Base-by-base conservation (phyloP, 2,329 filamentous ascomycete genomes). In the Myriosclerotinia duriaeana region DNA sequence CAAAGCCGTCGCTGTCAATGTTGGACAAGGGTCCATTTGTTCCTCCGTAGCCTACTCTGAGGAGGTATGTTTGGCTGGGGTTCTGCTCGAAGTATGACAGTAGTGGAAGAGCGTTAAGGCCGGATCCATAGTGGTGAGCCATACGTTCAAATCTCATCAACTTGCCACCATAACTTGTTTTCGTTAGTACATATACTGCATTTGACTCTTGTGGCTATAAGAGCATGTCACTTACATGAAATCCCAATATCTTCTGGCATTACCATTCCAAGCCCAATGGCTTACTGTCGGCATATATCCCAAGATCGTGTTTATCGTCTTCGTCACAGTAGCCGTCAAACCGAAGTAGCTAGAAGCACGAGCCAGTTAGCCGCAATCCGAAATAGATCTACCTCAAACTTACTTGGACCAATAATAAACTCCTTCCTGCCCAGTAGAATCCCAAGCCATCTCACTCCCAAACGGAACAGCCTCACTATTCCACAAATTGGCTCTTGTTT, bases 241-340 rank as follows among this genome's bases (percentile, higher is more conserved):
- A 59, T 65, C 63, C 63, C 63, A 65, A 53, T 65, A 65, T 36
- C 63, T 71, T 87, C 85, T 79, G 0, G 85, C 84, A 68, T 87
- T 87, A 15, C 85, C 85, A 62, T 87, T 86, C 82, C 82, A 87
- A 3, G 83, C 85, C 85, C 85, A 87, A 69, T 87, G 85, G 0
- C 84, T 78, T 0, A 87, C 81, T 0, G 83, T 84, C 0, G 85
- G 84, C 78, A 81, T 85, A 69, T 83, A 87, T 0, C 82, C 85
- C 1, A 84, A 72, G 5, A 87, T 83, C 30, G 81, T 83, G 65
- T 82, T 78, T 55, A 87, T 77, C 0, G 89, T 82, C 70, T 86
- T 87, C 1, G 73, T 73, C 0, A 78, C 79, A 0, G 83, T 83
- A 0, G 72, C 72, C 0, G 75, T 75, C 56, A 82, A 77, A 2